Evolutionary conservation across 208 protist genomes (phyloP).

Genomic region (Leishmania braziliensis): DNA sequence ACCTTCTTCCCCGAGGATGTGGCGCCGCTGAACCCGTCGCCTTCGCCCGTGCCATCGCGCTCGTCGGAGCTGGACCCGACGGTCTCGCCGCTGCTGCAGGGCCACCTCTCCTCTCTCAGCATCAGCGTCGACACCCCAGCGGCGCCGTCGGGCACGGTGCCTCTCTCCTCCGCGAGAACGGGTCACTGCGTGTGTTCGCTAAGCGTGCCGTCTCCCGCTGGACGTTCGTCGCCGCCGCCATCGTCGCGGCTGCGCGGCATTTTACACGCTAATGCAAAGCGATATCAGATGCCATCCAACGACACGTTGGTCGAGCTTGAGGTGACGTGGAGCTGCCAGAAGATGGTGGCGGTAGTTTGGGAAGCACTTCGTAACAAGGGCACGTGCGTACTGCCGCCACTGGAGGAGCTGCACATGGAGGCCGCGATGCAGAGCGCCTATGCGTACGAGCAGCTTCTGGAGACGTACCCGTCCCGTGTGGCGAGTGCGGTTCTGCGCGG

Average conservation of each 20-base stretch:
- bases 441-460: slow-evolving; percentile 56
- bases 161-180: neutral
- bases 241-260: slow-evolving; percentile 45
- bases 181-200: neutral
- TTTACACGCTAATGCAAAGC: slow-evolving; percentile 36
- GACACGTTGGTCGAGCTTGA: slow-evolving; percentile 52
- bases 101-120: neutral
- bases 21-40: neutral
- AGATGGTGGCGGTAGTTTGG: slow-evolving; percentile 47
- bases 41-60: slow-evolving; percentile 10
- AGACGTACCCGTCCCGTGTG: slow-evolving; percentile 34
- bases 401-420: slow-evolving; percentile 39
- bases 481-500: slow-evolving; percentile 42
- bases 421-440: slow-evolving; percentile 37
- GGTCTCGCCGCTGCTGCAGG: slow-evolving; percentile 3
- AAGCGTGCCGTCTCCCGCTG: neutral
- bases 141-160: neutral
- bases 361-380: slow-evolving; percentile 35
- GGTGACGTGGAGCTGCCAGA: slow-evolving; percentile 31
- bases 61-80: slow-evolving; percentile 20
- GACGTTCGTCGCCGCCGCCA: slow-evolving; percentile 11
- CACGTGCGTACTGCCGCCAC: slow-evolving; percentile 40
- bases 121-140: slow-evolving; percentile 1
- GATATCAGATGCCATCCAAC: slow-evolving; percentile 39
- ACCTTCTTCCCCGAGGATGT: slow-evolving; percentile 37